phyloP scores from a whole-genome alignment of 257 asterid species.

The Verbena officinalis region DNA sequence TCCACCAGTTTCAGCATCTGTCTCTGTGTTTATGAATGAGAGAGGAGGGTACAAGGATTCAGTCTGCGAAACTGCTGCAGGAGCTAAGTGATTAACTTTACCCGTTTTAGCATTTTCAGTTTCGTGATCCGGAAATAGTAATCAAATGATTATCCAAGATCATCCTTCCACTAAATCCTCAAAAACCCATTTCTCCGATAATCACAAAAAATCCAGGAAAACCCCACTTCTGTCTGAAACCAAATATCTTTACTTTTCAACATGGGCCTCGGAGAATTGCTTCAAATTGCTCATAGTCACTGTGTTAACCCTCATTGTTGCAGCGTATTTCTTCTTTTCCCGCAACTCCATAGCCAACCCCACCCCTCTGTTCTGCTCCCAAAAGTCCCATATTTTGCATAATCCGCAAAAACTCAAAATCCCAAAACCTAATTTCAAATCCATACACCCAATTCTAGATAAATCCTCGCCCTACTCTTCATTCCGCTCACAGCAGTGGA shows the following conservation, averaged over 20 bases:
- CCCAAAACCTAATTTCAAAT: constrained; percentile 28
- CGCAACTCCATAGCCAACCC: constrained; percentile 28
- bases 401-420: constrained; percentile 28
- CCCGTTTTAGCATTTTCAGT: neutral
- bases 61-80: neutral
- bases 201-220: constrained; percentile 21
- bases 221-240: constrained; percentile 26
- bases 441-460: constrained; percentile 41
- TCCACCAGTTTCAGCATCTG: neutral
- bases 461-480: constrained; percentile 50
- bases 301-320: constrained; percentile 28
- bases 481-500: constrained; percentile 71
- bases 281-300: constrained; percentile 32
- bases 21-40: neutral
- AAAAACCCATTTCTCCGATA: constrained; percentile 23
- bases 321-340: constrained; percentile 32
- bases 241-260: constrained; percentile 28
- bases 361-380: constrained; percentile 29
- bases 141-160: constrained; percentile 32
- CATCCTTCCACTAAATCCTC: constrained; percentile 30
- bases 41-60: neutral
- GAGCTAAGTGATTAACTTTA: too few species aligned
- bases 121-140: constrained; percentile 10
- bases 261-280: constrained; percentile 32
- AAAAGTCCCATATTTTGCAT: constrained; percentile 23